Base-by-base conservation (phyloP, 371 early-diverging fungal genomes). In the Umbelopsis sp. region DNA sequence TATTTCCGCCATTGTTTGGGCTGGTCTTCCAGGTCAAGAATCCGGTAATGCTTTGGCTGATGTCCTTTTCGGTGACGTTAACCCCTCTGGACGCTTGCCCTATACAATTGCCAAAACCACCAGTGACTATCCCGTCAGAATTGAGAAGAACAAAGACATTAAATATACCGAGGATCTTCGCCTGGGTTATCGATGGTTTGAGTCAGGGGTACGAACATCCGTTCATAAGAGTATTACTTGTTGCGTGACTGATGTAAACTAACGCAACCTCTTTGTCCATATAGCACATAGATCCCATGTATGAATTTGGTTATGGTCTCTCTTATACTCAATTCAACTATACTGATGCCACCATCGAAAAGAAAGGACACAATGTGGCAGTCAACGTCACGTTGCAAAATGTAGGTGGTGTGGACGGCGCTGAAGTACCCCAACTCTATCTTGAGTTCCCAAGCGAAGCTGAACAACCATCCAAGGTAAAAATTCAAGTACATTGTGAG, bases 81-180 rank as follows among this genome's bases (percentile, higher is more conserved):
- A 84, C 70, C 84, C 86, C 20, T 80, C 80, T 38, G 86, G 85
- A 9, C 72, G 82, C 3, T 72, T 86, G 11, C 86, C 86, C 18
- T 83, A 80, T 70, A 80, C 80, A 37, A 77, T 83, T 63, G 68
- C 52, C 66, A 68, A 70, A 24, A 12, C 69, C 7, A 24, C 45
- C 16, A 44, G 51, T 9, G 75, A 84, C 52, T 85, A 83, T 64
- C 51, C 65, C 65, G 72, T 73, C 37, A 24, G 22, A n/a, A 38
- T 44, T 68, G 62, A 52, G 35, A 24, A 52, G 44, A 50, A 37
- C 63, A 62, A 67, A 37, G 63, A 73, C 35, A 67, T 80, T 24
- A 63, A 45, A 44, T 85, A 85, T 70, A 41, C 63, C 10, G 83
- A 85, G 71, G 80, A 80, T 14, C 52, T 78, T 37, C 72, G 65